These are phyloP conservation scores for Saccharomycopsis crataegensis DNA, from an alignment of 1,139 yeast genomes.

Conservation along the genomic window DNA sequence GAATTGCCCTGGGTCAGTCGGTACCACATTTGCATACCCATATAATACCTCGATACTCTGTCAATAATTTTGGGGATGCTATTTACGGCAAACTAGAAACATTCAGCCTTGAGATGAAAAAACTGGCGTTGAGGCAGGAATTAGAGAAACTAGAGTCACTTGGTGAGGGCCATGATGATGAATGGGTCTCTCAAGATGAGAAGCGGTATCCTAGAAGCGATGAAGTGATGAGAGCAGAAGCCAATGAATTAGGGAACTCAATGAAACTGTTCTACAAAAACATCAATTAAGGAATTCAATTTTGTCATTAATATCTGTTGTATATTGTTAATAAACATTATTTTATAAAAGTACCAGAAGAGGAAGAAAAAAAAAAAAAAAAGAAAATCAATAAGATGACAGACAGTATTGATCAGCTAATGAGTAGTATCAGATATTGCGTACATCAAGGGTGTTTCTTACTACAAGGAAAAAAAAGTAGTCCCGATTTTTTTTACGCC, in stretches of 20 bases:
- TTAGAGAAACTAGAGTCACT: conserved; percentile 25
- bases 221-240: conserved; percentile 57
- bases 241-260: background rate
- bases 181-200: conserved; percentile 37
- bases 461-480: too few species aligned
- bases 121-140: conserved; percentile 30
- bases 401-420: too few species aligned
- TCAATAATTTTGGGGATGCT: conserved; percentile 64
- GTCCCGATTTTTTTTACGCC: too few species aligned
- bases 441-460: too few species aligned
- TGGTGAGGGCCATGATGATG: conserved; percentile 24
- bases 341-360: too few species aligned
- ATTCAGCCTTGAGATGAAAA: conserved; percentile 36
- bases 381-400: too few species aligned
- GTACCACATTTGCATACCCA: conserved; percentile 94
- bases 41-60: conserved; percentile 68
- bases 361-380: too few species aligned
- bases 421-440: too few species aligned
- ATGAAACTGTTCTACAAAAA: conserved; percentile 30
- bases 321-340: too few species aligned
- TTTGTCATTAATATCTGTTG: too few species aligned
- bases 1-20: conserved; percentile 91
- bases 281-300: conserved; percentile 31
- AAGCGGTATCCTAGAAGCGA: conserved; percentile 46
- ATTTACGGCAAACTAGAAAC: conserved; percentile 57